Conservation (phyloP, 2,329 filamentous ascomycete genomes). For the Ophiostoma novo-ulmi region DNA sequence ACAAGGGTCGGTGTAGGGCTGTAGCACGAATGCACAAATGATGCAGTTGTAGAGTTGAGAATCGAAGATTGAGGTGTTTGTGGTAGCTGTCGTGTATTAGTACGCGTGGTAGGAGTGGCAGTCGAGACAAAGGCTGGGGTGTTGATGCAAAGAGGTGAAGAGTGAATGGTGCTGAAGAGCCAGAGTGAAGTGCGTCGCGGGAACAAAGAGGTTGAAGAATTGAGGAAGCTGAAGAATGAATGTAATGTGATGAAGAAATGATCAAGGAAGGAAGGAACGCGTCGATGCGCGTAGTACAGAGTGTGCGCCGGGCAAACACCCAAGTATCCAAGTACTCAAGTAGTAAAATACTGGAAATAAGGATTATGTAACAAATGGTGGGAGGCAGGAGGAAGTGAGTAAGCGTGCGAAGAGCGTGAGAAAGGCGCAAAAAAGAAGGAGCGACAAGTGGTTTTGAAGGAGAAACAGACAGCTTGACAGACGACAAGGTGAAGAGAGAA, state of each 20-base stretch:
- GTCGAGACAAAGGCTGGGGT: background rate
- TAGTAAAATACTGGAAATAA: background rate
- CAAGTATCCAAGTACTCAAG: background rate
- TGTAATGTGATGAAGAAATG: background rate
- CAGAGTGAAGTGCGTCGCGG: background rate
- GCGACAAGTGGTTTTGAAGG: background rate
- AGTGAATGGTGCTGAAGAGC: background rate
- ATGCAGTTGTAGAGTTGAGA: background rate
- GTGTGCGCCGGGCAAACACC: background rate
- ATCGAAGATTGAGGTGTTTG: background rate
- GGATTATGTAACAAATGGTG: constrained; percentile 3
- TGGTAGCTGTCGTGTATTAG: constrained; percentile 3
- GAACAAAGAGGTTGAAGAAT: background rate
- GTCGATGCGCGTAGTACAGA: background rate
- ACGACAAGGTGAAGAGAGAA: background rate
- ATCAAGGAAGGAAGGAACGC: background rate
- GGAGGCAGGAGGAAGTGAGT: background rate
- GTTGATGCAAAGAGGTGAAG: background rate
- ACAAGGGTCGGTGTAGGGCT: constrained; percentile 5
- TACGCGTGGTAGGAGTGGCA: background rate
- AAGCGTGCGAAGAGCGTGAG: background rate
- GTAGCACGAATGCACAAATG: background rate
- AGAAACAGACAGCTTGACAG: background rate
- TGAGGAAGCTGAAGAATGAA: background rate
- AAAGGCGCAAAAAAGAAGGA: background rate